Evolutionary conservation across 257 asterid genomes (phyloP).

Genomic region (Lycium ferocissimum): DNA sequence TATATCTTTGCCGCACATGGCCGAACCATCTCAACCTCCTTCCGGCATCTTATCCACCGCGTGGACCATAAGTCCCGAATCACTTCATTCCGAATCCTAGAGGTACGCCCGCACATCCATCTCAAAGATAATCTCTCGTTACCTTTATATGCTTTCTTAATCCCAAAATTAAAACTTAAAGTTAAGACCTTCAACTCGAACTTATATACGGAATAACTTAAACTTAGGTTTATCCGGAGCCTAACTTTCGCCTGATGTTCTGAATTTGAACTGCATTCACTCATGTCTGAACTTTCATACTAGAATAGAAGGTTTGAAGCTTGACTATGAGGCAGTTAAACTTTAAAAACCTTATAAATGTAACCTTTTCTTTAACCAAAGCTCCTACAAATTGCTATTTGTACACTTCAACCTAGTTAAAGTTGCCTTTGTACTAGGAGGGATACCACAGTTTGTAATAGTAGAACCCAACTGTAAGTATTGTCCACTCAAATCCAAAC

Average conservation of each 20-base stretch:
- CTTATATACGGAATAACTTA: background rate
- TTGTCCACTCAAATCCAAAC: too few species aligned
- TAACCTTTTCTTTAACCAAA: background rate
- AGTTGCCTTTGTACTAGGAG: background rate
- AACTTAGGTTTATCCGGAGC: background rate
- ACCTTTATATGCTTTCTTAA: too few species aligned
- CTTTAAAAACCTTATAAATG: too few species aligned
- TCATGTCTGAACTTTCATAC: background rate
- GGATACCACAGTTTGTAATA: background rate
- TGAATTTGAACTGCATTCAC: background rate
- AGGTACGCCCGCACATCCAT: too few species aligned
- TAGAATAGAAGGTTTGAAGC: rapidly evolving
- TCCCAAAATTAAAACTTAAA: background rate
- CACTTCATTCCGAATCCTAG: too few species aligned
- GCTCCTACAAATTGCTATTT: background rate
- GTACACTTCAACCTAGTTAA: background rate
- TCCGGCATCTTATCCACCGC: too few species aligned
- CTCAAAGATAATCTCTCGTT: too few species aligned
- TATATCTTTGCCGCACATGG: too few species aligned
- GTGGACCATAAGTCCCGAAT: too few species aligned
- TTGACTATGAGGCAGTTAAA: background rate
- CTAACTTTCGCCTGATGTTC: rapidly evolving
- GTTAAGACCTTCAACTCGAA: background rate
- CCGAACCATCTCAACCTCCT: too few species aligned
- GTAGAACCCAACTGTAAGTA: background rate